These are phyloP conservation scores for Xylaria polymorpha DNA, from an alignment of 2,329 filamentous ascomycete genomes.

Conservation along the genomic window DNA sequence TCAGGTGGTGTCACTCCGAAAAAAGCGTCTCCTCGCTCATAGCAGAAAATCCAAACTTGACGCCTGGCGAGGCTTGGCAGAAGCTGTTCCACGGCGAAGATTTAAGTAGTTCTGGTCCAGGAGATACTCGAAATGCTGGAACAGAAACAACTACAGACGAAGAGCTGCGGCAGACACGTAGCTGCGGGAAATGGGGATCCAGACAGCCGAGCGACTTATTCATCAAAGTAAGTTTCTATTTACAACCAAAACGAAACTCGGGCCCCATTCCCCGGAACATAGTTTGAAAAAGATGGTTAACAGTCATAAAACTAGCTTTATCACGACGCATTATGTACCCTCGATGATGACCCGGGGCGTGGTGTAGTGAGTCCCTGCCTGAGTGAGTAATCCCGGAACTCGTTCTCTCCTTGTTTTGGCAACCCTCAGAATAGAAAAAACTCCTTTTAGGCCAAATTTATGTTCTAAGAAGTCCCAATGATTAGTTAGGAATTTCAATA, in stretches of 20 bases:
- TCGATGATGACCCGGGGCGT: not conserved
- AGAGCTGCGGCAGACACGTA: conserved; percentile 63
- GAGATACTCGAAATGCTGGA: conserved; percentile 39
- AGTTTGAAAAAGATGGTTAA: conserved; percentile 7
- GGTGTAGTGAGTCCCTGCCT: conserved; percentile 1
- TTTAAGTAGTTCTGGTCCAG: conserved; percentile 5
- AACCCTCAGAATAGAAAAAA: too few relatives aligned
- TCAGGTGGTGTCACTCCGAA: conserved; percentile 62
- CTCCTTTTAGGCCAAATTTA: not conserved
- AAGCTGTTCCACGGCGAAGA: conserved; percentile 61
- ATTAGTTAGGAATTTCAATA: not conserved
- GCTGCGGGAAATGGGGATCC: conserved; percentile 75
- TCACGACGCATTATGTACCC: conserved; percentile 69
- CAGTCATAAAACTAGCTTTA: conserved; percentile 62
- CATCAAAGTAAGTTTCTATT: conserved; percentile 59
- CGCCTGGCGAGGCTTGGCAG: conserved; percentile 66
- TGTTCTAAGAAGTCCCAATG: not conserved
- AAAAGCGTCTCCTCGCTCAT: conserved; percentile 69
- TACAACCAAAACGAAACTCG: not conserved
- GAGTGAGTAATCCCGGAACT: not conserved
- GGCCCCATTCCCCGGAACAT: not conserved
- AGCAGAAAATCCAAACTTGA: conserved; percentile 62
- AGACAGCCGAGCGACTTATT: conserved; percentile 75
- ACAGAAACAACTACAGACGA: conserved; percentile 48
- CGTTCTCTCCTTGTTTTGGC: not conserved